Evolutionary conservation across 225 moss, liverwort and hornwort species (phyloP), one percentile per base, ranked within the genome.

Genomic region (Pseudisothecium myosuroides): DNA sequence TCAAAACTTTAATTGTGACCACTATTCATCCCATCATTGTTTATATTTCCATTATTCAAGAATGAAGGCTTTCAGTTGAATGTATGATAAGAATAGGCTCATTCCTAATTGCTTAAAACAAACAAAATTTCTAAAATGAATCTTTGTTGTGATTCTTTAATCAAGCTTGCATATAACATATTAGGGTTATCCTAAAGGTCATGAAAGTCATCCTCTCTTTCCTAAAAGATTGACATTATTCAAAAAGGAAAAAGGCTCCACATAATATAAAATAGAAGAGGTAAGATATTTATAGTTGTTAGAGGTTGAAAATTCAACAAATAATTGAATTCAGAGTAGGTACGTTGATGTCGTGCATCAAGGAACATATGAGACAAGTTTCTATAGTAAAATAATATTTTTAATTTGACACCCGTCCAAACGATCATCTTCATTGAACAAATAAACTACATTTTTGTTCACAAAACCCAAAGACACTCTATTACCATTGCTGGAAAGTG

Each of bases 281-380:
- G 8, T 15, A 77, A 55, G 24, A 6, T 37, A 6, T 78, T 78
- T 36, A 1, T 55, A 77, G 37, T 15, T 37, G 14, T 26, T n/a
- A n/a, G 9, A 55, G 6, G 26, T 78, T 56, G 10, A 78, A 78
- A 78, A 78, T 56, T 55, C 24, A 77, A 15, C 2, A 37, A 23
- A 4, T 2, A 77, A 0, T 24, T 23, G 24, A 36, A 77, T 54
- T 0, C n/a, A 0, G 2, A 52, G 13, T 76, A 52, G 2, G 23
- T 8, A 34, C 3, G 36, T 0, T 23, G 0, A 8, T 2, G 5
- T 36, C 2, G 1, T 34, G 5, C 1, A 76, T 52, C 21, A 13
- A 52, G 8, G 20, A 36, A 22, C 1, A 36, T 20, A 36, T 36
- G 22, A 76, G 50, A 54, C 23, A 54, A 76, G 7, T 22, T 3